Evolutionary conservation across 1,284 basidiomycete species (phyloP).

Genomic region (Cutaneotrichosporon spelunceum): DNA sequence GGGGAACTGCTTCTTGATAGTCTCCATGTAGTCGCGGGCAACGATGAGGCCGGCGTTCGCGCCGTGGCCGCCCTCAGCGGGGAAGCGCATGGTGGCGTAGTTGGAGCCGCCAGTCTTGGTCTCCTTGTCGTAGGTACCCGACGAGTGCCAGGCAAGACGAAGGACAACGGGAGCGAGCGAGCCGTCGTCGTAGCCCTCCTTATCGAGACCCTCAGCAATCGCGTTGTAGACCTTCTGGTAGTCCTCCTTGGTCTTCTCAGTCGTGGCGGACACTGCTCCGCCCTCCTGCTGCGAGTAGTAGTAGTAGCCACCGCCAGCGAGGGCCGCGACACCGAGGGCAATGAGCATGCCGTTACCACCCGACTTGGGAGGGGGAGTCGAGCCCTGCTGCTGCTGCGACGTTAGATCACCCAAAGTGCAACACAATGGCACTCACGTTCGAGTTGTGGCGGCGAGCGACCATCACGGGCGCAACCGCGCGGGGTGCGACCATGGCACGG

Average conservation of each 20-base stretch:
- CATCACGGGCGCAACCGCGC: slow-evolving; percentile 23
- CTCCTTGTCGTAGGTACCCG: slow-evolving; percentile 87
- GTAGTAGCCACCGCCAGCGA: slow-evolving; percentile 47
- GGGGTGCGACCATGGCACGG: slow-evolving; percentile 21
- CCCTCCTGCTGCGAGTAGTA: slow-evolving; percentile 43
- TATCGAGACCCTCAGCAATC: slow-evolving; percentile 72
- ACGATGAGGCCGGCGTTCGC: slow-evolving; percentile 83
- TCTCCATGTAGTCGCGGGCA: slow-evolving; percentile 80
- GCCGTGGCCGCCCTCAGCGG: slow-evolving; percentile 74
- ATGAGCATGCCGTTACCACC: slow-evolving; percentile 32
- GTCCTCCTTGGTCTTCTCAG: slow-evolving; percentile 62
- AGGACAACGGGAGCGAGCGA: slow-evolving; percentile 87
- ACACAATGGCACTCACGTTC: slow-evolving; percentile 28
- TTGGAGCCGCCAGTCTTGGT: slow-evolving; percentile 81
- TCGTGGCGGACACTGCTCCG: slow-evolving; percentile 55
- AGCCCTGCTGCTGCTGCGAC: slow-evolving; percentile 5
- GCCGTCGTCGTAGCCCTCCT: slow-evolving; percentile 83
- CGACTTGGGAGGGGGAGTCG: slow-evolving; percentile 35
- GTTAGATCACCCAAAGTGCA: background rate
- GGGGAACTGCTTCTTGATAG: slow-evolving; percentile 72
- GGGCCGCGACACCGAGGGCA: slow-evolving; percentile 35
- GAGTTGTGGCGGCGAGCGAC: slow-evolving; percentile 36
- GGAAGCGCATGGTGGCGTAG: slow-evolving; percentile 93
- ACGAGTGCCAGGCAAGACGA: slow-evolving; percentile 89
- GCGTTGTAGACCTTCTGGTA: slow-evolving; percentile 91